Evolutionary conservation across 768 basidiomycete species (phyloP), one percentile per base, ranked within the genome.

Genomic region (Lactarius tabidus): DNA sequence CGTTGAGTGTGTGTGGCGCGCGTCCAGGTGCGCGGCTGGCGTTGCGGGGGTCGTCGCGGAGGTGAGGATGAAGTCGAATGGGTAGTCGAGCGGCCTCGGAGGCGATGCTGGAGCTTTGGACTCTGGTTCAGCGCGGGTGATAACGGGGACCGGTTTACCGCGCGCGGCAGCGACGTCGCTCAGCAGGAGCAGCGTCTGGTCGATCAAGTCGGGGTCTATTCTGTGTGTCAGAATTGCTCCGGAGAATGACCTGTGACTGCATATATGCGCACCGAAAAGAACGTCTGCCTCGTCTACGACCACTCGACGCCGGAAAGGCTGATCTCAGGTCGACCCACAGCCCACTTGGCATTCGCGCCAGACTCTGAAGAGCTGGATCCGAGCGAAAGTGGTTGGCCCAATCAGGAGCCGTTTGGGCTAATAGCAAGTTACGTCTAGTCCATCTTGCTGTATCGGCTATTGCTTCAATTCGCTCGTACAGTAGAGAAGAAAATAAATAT

Each of bases 231-330:
- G 41, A 59, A 33, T 64, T 59, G 57, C 41, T 17, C 29, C 60
- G 33, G 43, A 12, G 45, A 12, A 33, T 33, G 51, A 56, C 57
- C 5, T 33, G 33, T n/a, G 51, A n/a, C n/a, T n/a, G n/a, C n/a
- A n/a, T 15, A 75, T 33, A 33, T 33, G 33, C 83, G 57, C 68
- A 91, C 94, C 92, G 60, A 95, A 88, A 17, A 95, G 78, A 57
- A 97, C 85, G 72, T 96, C 95, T 0, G 95, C 94, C 72, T 97
- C 94, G 66, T 97, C 95, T 1, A 96, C 78, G 3, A 95, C 80
- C 7, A 96, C 88, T 96, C 92, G 1, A 95, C 78, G 57, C 84
- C 82, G 59, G 80, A 81, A 28, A 93, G 75, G 2, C 85, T 81
- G 76, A 91, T 81, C 71, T 86, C 80, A 6, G 84, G 81, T 53